Conservation (phyloP, 2,329 filamentous ascomycete species). For the Juglanconis oblonga region DNA sequence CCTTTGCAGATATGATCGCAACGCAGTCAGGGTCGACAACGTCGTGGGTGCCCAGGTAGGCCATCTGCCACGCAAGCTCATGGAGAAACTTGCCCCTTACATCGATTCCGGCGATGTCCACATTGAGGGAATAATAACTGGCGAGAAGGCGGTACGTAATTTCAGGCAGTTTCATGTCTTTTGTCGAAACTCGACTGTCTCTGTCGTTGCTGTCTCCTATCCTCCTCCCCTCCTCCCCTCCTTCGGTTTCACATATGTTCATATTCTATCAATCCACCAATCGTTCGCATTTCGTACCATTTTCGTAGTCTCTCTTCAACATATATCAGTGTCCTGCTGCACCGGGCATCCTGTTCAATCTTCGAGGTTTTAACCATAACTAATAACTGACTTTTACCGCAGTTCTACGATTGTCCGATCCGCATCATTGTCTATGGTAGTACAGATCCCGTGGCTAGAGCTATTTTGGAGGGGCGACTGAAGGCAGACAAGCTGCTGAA, state of each 20-base stretch:
- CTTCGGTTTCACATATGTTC: no score
- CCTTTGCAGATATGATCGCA: slow-evolving; percentile 56
- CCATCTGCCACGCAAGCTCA: slow-evolving; percentile 67
- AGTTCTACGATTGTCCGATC: slow-evolving; percentile 68
- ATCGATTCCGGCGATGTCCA: slow-evolving; percentile 40
- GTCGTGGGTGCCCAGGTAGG: slow-evolving; percentile 74
- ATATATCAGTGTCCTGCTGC: no score
- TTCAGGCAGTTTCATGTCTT: neutral
- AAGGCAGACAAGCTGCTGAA: slow-evolving; percentile 63
- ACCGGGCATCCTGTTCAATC: no score
- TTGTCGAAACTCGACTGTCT: neutral
- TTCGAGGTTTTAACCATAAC: neutral
- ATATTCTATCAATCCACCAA: no score
- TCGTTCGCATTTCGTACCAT: no score
- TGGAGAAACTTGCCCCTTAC: slow-evolving; percentile 69
- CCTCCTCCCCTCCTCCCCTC: neutral
- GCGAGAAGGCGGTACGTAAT: slow-evolving; percentile 50
- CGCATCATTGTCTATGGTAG: slow-evolving; percentile 68
- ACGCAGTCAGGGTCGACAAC: slow-evolving; percentile 78
- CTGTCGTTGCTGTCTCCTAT: neutral
- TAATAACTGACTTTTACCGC: neutral
- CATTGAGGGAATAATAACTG: slow-evolving; percentile 68
- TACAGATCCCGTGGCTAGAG: slow-evolving; percentile 48
- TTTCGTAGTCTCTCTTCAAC: no score
- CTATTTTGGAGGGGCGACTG: slow-evolving; percentile 58